Base-by-base conservation (phyloP, 306 rosid genomes). In the Glycine tomentella region DNA sequence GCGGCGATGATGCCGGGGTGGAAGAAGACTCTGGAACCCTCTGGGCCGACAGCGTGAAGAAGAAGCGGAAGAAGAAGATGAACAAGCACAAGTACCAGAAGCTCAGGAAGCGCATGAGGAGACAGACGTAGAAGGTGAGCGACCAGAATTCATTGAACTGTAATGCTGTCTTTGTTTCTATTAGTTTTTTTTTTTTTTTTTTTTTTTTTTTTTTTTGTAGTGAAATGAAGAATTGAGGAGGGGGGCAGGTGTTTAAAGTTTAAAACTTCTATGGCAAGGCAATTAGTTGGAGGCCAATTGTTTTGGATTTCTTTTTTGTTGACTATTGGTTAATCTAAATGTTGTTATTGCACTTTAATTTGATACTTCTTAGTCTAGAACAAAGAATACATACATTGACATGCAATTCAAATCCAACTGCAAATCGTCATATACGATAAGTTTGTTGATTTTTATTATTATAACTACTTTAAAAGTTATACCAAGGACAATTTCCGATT, bases 11-110 rank as follows among this genome's bases (percentile, higher is more conserved):
- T 31, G 69, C 17, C n/a, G 81, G n/a, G 66, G 88, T 44, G 9
- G 33, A 17, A 57, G 63, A 38, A 73, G 90, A 85, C 78, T 84
- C 88, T 14, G 52, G 84, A 66, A 87, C 72, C 42, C 40, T 91
- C 15, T 91, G 97, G 97, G 94, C 97, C 2, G 96, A 91, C 67
- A 93, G 97, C 77, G 90, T 86, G 81, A 93, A 93, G 91, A 93
- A 91, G 97, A 93, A 91, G 90, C 87, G 97, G 82, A 93, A 90
- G 82, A 83, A 36, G 79, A 91, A 93, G 89, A 91, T 90, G 94
- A 93, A 93, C 90, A 93, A 93, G 76, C 94, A 91, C 76, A 91
- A 91, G 90, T 91, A 93, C 79, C 85, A 87, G 84, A 93, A 93
- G 82, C 80, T 90, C 16, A 88, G 94, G 78, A 91, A 88, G 85